A percentile compares a stretch with the other conserved stretches of the same genome.
These are phyloP conservation scores for Ogataea thermomethanolica DNA, from an alignment of 805 yeast species.

Conservation along the genomic window DNA sequence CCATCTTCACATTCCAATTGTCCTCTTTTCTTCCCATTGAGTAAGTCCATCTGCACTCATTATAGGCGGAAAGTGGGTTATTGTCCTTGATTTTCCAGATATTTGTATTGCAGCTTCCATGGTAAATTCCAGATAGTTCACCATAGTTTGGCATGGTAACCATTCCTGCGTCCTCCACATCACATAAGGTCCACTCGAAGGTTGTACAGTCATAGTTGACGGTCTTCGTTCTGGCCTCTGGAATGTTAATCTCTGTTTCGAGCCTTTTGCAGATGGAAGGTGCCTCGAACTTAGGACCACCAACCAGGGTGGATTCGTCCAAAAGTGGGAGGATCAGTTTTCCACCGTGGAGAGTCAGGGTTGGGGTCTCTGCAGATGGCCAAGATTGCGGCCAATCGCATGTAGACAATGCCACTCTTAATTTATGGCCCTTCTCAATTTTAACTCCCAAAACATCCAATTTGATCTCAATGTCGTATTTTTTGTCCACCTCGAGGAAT, in stretches of 20 bases:
- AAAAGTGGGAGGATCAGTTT: conserved; percentile 32
- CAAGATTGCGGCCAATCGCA: conserved; percentile 48
- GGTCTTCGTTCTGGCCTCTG: conserved; percentile 27
- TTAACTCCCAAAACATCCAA: conserved; percentile 41
- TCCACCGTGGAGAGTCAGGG: conserved; percentile 33
- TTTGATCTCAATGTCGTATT: conserved; percentile 34
- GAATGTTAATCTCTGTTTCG: conserved; percentile 25
- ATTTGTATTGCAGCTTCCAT: conserved; percentile 40
- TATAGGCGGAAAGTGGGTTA: conserved; percentile 40
- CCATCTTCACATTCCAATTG: conserved; percentile 37
- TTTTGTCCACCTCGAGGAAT: conserved; percentile 29
- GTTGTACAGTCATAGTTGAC: conserved; percentile 34
- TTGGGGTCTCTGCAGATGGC: conserved; percentile 43
- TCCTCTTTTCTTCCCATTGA: conserved; percentile 40
- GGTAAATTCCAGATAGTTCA: conserved; percentile 36
- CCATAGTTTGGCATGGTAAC: conserved; percentile 32
- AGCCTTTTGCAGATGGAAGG: conserved; percentile 32
- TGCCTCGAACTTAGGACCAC: conserved; percentile 27
- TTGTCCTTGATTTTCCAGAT: conserved; percentile 35
- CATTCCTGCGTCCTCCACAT: conserved; percentile 37
- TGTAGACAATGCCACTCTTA: conserved; percentile 41
- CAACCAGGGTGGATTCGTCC: conserved; percentile 14
- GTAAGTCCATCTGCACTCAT: conserved; percentile 39
- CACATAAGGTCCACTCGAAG: conserved; percentile 34
- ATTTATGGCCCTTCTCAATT: conserved; percentile 34